phyloP scores from a whole-genome alignment of 257 asterid genomes.

The Lithospermum erythrorhizon region DNA sequence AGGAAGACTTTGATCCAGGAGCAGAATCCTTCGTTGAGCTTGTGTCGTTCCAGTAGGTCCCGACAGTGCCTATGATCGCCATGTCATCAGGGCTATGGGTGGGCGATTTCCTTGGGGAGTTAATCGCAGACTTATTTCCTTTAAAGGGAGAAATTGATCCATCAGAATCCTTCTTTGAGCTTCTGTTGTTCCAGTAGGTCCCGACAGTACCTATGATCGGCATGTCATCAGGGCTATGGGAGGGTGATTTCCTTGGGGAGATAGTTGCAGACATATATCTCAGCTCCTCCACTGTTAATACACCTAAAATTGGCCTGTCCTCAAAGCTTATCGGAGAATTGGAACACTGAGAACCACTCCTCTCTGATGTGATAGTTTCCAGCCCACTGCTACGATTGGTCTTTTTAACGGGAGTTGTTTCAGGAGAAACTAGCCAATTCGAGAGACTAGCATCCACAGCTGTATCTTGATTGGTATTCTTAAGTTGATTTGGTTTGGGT shows the following conservation, averaged over 20 bases:
- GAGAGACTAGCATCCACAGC: conserved; percentile 94
- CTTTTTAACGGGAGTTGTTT: conserved; percentile 27
- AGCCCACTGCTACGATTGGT: conserved; percentile 20
- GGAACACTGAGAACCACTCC: conserved; percentile 32
- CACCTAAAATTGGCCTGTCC: conserved; percentile 95
- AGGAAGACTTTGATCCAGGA: conserved; percentile 37
- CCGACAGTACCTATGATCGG: conserved; percentile 93
- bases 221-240: conserved; percentile 83
- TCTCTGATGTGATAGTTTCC: conserved; percentile 29
- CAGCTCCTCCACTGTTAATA: conserved; percentile 53
- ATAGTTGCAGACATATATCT: conserved; percentile 50
- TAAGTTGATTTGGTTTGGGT: conserved; percentile 27
- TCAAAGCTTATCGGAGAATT: conserved; percentile 46
- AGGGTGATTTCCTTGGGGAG: conserved; percentile 72
- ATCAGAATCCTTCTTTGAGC: conserved; percentile 21
- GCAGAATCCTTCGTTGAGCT: conserved; percentile 20
- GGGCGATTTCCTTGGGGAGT: conserved; percentile 75
- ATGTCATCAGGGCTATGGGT: conserved; percentile 79
- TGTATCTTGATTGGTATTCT: conserved; percentile 31
- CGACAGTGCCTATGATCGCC: conserved; percentile 90
- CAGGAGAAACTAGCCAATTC: conserved; percentile 63
- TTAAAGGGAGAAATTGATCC: conserved; percentile 46
- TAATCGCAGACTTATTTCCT: conserved; percentile 50
- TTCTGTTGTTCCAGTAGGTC: conserved; percentile 62
- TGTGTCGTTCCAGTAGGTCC: conserved; percentile 71